Percentiles rank a stretch among this genome's conserved stretches.
These are phyloP conservation scores for Pythium brachiatum DNA, from an alignment of 352 stramenopile genomes.

Conservation along the genomic window DNA sequence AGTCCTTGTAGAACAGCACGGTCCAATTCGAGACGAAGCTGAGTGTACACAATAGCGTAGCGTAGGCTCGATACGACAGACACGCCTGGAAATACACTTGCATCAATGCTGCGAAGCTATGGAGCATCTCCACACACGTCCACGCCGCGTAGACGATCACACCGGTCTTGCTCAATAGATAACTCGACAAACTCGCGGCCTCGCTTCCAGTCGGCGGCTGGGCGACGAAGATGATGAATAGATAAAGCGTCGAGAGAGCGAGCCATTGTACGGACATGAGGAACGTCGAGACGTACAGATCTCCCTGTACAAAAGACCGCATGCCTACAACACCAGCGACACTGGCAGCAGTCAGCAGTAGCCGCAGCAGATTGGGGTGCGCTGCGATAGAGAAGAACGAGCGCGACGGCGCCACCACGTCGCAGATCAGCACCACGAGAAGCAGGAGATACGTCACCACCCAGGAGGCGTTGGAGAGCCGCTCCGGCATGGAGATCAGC, in stretches of 20 bases:
- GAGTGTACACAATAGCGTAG: slow-evolving; percentile 16
- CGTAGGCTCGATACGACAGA: slow-evolving; percentile 15
- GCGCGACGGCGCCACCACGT: slow-evolving; percentile 12
- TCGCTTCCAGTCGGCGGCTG: background rate
- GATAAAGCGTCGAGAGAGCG: slow-evolving; percentile 18
- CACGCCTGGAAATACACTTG: slow-evolving; percentile 19
- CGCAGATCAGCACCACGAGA: slow-evolving; percentile 9
- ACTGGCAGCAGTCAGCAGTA: slow-evolving; percentile 3
- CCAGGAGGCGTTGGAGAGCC: slow-evolving; percentile 22
- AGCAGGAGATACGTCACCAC: slow-evolving; percentile 24
- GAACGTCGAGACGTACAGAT: slow-evolving; percentile 6
- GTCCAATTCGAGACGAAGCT: slow-evolving; percentile 21
- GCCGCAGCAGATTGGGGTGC: slow-evolving; percentile 11
- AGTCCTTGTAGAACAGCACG: slow-evolving; percentile 14
- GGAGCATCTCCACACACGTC: slow-evolving; percentile 10
- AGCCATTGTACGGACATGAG: slow-evolving; percentile 2
- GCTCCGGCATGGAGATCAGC: slow-evolving; percentile 24
- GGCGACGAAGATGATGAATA: slow-evolving; percentile 13
- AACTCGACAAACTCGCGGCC: background rate
- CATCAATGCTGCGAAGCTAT: slow-evolving; percentile 6
- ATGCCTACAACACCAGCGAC: slow-evolving; percentile 3
- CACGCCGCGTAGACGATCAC: slow-evolving; percentile 15
- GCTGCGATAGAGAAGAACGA: slow-evolving; percentile 9
- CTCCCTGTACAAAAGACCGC: slow-evolving; percentile 4
- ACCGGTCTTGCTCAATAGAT: slow-evolving; percentile 6